Percentiles rank a stretch among this genome's conserved stretches.
Evolutionary conservation across 2,329 filamentous ascomycete species (phyloP).

Genomic region (Diaporthe australafricana): DNA sequence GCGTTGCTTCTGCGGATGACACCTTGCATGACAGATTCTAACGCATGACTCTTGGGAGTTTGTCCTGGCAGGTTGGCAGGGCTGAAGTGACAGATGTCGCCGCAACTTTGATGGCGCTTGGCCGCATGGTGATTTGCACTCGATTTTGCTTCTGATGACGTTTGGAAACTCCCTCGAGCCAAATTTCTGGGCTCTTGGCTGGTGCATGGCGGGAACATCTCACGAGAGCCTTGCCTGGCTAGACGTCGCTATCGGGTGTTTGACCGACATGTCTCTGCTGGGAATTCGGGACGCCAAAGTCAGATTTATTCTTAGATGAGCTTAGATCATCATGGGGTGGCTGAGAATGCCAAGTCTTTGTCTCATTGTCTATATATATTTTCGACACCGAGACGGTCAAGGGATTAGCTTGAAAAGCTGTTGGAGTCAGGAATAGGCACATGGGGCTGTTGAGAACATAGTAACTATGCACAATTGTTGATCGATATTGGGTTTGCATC

Average conservation of each 20-base stretch:
- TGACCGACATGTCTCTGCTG: background rate
- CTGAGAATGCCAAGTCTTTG: background rate
- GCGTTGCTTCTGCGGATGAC: background rate
- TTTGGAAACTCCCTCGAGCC: conserved; percentile 4
- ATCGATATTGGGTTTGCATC: background rate
- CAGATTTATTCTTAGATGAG: background rate
- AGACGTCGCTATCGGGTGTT: conserved; percentile 13
- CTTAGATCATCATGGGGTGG: no score
- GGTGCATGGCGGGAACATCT: background rate
- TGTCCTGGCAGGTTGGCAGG: background rate
- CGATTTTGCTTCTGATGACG: background rate
- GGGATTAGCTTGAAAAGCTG: background rate
- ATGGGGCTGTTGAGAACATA: background rate
- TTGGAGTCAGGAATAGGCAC: background rate
- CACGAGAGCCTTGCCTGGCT: background rate
- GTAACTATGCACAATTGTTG: background rate
- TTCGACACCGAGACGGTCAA: background rate
- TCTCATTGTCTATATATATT: background rate
- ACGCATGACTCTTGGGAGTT: background rate
- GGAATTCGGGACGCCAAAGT: background rate
- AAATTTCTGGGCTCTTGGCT: background rate
- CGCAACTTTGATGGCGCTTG: conserved; percentile 3
- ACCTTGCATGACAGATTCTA: background rate
- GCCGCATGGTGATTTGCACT: background rate
- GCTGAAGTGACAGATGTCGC: conserved; percentile 2